Evolutionary conservation across 2,329 filamentous ascomycete species (phyloP), one percentile per base, ranked within the genome.

Genomic region (Dactylella cylindrospora): DNA sequence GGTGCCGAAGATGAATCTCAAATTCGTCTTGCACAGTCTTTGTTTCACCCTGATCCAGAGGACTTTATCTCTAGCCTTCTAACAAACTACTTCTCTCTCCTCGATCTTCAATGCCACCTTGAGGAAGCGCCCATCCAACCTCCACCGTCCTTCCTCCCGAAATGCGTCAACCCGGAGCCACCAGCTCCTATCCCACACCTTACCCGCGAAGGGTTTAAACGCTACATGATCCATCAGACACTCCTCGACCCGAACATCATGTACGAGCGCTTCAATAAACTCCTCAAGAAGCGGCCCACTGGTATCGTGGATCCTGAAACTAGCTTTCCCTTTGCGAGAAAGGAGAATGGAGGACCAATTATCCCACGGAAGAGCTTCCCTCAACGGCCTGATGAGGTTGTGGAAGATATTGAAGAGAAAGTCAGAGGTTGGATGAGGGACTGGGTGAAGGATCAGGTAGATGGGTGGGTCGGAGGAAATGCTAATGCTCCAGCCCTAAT

Each of bases 61-160:
- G 55, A 61, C 13, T 61, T 61, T 19, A 61, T 61, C 22, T 61
- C 55, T 4, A 61, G 55, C 25, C 35, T 61, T n/a, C 47, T 61
- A 7, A 47, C 47, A 29, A 61, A 61, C 15, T 61, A 61, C 26
- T 61, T 47, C 15, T 41, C 47, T 9, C 31, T 61, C 4, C 55
- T 61, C 29, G n/a, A 33, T 20, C 55, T 61, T 12, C 28, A 40
- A 5, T 49, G 53, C 22, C 9, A 53, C 20, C 41, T 61, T 1
- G 55, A 61, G 13, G 47, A 53, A 26, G 47, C 55, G 5, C 55
- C 55, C 1, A 17, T 61, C 17, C 55, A 61, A 23, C 55, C 55
- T 9, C 55, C 55, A 8, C 55, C 55, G 43, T 61, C 55, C 1
- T 61, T 53, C 28, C 41, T 61, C n/a, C 55, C 55, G 3, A 61